Conservation (phyloP, 345 rosid genomes). For the Pseudoturritis turrita region DNA sequence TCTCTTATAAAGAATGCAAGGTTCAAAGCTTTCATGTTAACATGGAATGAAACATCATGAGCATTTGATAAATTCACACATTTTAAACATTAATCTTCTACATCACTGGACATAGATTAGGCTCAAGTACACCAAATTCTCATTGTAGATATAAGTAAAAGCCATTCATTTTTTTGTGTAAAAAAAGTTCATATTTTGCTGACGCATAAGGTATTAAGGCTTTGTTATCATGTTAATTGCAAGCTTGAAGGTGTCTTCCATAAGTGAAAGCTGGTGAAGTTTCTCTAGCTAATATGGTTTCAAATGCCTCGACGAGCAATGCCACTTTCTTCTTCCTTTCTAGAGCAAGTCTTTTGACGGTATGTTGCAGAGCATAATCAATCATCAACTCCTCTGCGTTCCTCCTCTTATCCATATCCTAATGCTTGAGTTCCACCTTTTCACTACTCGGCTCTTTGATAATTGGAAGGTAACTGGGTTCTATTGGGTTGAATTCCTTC, state of each 20-base stretch:
- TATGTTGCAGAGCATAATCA: constrained; percentile 67
- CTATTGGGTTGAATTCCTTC: constrained; percentile 54
- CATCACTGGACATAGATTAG: background rate
- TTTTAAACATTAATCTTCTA: background rate
- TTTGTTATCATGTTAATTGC: constrained; percentile 37
- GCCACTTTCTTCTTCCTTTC: constrained; percentile 66
- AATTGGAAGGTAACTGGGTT: constrained; percentile 54
- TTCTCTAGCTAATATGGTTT: constrained; percentile 46
- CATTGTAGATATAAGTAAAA: background rate
- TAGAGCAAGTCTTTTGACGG: constrained; percentile 60
- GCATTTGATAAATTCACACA: background rate
- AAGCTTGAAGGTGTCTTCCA: constrained; percentile 55
- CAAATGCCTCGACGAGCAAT: constrained; percentile 79
- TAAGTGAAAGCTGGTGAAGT: constrained; percentile 39
- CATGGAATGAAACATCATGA: background rate
- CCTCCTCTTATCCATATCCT: constrained; percentile 48
- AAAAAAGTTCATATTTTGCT: background rate
- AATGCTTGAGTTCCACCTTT: constrained; percentile 65
- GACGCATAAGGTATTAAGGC: background rate
- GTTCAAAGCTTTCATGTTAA: background rate
- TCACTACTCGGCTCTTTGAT: constrained; percentile 46
- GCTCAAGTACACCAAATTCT: background rate
- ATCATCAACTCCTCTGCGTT: constrained; percentile 79
- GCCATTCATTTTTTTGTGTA: background rate
- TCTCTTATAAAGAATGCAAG: background rate